Conservation (phyloP, 164 flowering plant genomes). For the Euptelea pleiosperma region DNA sequence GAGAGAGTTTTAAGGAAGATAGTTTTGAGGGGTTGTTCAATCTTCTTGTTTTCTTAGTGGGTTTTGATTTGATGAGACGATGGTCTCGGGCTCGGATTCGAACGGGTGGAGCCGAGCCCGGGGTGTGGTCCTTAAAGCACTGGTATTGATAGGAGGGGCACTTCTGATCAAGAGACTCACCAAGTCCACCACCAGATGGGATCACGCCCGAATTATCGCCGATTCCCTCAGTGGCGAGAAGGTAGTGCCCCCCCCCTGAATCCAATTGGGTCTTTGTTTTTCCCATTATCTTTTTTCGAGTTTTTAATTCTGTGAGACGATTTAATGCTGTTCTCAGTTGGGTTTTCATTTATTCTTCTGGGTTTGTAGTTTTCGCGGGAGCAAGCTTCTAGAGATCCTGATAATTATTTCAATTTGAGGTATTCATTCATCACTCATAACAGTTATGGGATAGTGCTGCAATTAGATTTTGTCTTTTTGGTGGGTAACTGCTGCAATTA, state of each 20-base stretch:
- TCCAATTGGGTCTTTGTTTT: too few relatives aligned
- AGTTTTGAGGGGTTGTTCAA: too few relatives aligned
- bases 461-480: too few relatives aligned
- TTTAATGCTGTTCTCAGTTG: too few relatives aligned
- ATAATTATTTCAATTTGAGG: slow-evolving; percentile 90
- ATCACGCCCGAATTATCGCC: slow-evolving; percentile 71
- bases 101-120: slow-evolving; percentile 61
- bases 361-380: slow-evolving; percentile 60
- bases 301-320: too few relatives aligned
- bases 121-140: slow-evolving; percentile 60
- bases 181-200: slow-evolving; percentile 88
- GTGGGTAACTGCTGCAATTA: too few relatives aligned
- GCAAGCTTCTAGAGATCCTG: slow-evolving; percentile 87
- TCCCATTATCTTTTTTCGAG: too few relatives aligned
- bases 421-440: slow-evolving; percentile 14
- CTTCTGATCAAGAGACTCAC: slow-evolving; percentile 66
- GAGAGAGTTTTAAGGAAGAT: too few relatives aligned
- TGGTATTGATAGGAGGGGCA: slow-evolving; percentile 74
- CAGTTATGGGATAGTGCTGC: too few relatives aligned
- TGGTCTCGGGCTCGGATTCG: slow-evolving; percentile 30
- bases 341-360: not conserved
- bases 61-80: not conserved
- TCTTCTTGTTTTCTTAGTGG: too few relatives aligned
- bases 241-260: slow-evolving; percentile 43
- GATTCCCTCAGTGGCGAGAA: slow-evolving; percentile 79